Conservation (phyloP, 106 monocot species). For the Hemerocallis citrina region DNA sequence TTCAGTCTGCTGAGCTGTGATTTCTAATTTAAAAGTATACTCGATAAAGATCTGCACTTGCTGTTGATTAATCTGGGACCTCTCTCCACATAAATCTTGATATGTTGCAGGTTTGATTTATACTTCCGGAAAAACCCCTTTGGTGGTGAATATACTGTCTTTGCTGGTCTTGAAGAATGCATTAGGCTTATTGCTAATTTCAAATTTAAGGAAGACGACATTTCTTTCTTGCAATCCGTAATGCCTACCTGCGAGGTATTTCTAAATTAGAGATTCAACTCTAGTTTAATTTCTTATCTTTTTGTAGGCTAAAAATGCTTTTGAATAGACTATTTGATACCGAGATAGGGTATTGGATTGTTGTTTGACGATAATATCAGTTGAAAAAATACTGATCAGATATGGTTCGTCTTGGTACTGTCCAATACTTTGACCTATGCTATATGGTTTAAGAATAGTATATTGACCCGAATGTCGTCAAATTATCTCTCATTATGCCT, state of each 20-base stretch:
- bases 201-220: constrained; percentile 63
- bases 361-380: too few relatives aligned
- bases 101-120: constrained; percentile 66
- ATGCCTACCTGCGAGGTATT: constrained; percentile 80
- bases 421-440: too few relatives aligned
- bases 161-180: constrained; percentile 93
- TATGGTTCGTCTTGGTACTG: too few relatives aligned
- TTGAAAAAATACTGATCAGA: too few relatives aligned
- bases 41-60: neutral
- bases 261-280: neutral
- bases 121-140: constrained; percentile 93
- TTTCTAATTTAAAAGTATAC: neutral
- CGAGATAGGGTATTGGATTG: too few relatives aligned
- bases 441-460: too few relatives aligned
- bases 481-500: too few relatives aligned
- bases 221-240: constrained; percentile 55
- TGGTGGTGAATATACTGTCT: constrained; percentile 91
- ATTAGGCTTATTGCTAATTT: constrained; percentile 85
- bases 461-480: too few relatives aligned
- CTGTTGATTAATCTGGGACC: neutral
- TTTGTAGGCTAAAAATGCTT: neutral
- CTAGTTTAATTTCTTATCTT: neutral
- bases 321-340: too few relatives aligned
- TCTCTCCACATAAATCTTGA: neutral
- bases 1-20: neutral